Evolutionary conservation across 169 alveolate genomes (phyloP), one percentile per base, ranked within the genome.

Genomic region (Plasmodium gallinaceum): DNA sequence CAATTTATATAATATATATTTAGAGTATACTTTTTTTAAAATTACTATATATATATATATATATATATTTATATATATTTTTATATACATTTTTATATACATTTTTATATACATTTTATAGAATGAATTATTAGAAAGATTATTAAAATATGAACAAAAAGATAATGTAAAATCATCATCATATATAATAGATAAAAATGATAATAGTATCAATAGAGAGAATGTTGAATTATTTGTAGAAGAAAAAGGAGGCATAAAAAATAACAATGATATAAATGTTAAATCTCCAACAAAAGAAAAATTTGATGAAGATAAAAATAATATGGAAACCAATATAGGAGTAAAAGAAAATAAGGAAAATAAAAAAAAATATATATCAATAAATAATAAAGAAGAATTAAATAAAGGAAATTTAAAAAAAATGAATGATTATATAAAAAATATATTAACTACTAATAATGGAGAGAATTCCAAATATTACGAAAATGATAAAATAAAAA

Each of bases 101-200:
- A 32, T 64, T 16, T 37, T 16, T 20, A 57, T 57, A 32, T 62
- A 22, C 7, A 62, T 62, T 68, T 20, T 42, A 26, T 48, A 80
- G 90, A 80, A 80, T 45, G 90, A 80, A 71, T 72, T 80, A 24
- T 61, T 80, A 68, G 90, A 80, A 39, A 69, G 90, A 16, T 62
- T 80, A 42, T 46, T 80, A 68, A 80, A 80, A 52, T 58, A 80
- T 68, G 90, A 80, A 68, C 65, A 80, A 61, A 69, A 66, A 22
- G 64, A 20, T 22, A 48, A 62, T 26, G 10, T 39, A 10, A 46
- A 26, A 26, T n/a, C 61, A 5, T 60, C 26, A 6, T 52, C 75
- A 24, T 54, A 80, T 51, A 22, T 26, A 61, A 16, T 68, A 58
- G 66, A 66, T 68, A 69, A 64, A 43, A 66, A 80, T 18, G 45